Evolutionary conservation across 371 early-diverging fungal species (phyloP), one percentile per base, ranked within the genome.

Genomic region (Amoeboaphelidium protococcarum): DNA sequence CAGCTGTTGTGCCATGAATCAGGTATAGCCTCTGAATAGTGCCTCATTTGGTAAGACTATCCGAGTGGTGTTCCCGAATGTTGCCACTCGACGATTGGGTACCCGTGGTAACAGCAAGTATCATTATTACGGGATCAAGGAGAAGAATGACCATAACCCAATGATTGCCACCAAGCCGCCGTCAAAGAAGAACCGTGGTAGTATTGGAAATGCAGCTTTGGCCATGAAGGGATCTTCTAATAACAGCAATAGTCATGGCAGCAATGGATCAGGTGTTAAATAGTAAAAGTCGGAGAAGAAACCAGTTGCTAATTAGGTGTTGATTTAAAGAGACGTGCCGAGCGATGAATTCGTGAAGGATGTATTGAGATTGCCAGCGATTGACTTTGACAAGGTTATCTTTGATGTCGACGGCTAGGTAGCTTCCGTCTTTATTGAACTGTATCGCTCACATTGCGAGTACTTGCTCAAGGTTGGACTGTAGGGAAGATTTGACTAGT

Each of bases 41-140:
- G 74, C 76, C 25, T 66, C 68, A 6, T 75, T 75, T 61, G 76
- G 76, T 4, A 76, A 76, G 47, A 58, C 73, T 1, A 65, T 76
- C 22, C 58, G 74, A 12, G 55, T 61, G 26, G 68, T 73, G 19
- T 74, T 72, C 41, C 71, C 76, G 1, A 62, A 61, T 21, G 54
- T 76, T 26, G 62, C 63, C 25, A 76, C 74, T 13, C 58, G 76
- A 46, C 63, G 76, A 22, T 50, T 76, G 1, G 76, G 76, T 13
- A 70, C 63, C 0, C 49, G 76, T 13, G 75, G 75, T 4, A 63
- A 71, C 52, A 68, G 69, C 23, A 72, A 70, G 47, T 76, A 75
- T 50, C 52, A 72, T 62, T 60, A 74, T 64, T 49, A 58, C 46
- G 58, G 64, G 16, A 57, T 64, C n/a, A 47, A 54, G 24, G 49